Conservation (phyloP, 805 yeast genomes). For the Ogataea parapolymorpha region DNA sequence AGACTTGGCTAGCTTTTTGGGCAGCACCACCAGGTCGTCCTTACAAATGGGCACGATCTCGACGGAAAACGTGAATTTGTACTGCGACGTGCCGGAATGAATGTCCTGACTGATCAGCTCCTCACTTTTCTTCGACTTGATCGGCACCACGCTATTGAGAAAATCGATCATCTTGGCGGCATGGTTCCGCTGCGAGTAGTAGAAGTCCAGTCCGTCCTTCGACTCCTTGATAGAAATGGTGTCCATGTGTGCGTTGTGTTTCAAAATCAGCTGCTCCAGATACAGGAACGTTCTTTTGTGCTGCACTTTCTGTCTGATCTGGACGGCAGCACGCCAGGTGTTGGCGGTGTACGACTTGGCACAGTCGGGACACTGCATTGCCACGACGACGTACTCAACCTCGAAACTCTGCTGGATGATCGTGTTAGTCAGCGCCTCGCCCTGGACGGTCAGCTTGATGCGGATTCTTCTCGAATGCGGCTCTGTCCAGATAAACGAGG, state of each 20-base stretch:
- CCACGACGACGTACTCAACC: constrained; percentile 88
- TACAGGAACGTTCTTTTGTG: constrained; percentile 96
- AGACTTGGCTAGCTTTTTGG: constrained; percentile 78
- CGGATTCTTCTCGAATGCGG: constrained; percentile 96
- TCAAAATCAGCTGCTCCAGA: constrained; percentile 91
- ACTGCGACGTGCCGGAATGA: constrained; percentile 82
- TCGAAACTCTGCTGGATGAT: constrained; percentile 92
- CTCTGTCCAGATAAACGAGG: constrained; percentile 97
- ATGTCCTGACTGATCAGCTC: constrained; percentile 90
- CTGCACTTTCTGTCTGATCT: constrained; percentile 94
- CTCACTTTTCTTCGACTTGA: constrained; percentile 77
- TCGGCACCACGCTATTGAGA: constrained; percentile 78
- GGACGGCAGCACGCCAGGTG: constrained; percentile 98
- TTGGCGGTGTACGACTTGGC: constrained; percentile 95
- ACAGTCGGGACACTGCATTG: constrained; percentile 98
- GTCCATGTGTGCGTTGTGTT: constrained; percentile 88
- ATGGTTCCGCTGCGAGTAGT: constrained; percentile 81
- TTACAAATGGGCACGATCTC: constrained; percentile 96
- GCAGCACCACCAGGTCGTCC: constrained; percentile 91
- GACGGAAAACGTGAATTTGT: constrained; percentile 87
- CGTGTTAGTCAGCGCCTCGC: constrained; percentile 90
- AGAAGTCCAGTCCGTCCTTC: constrained; percentile 93
- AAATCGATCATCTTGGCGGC: constrained; percentile 95
- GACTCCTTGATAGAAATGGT: constrained; percentile 91
- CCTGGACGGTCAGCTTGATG: constrained; percentile 90